Base-by-base conservation (phyloP, 306 rosid species). In the Glycine latifolia region DNA sequence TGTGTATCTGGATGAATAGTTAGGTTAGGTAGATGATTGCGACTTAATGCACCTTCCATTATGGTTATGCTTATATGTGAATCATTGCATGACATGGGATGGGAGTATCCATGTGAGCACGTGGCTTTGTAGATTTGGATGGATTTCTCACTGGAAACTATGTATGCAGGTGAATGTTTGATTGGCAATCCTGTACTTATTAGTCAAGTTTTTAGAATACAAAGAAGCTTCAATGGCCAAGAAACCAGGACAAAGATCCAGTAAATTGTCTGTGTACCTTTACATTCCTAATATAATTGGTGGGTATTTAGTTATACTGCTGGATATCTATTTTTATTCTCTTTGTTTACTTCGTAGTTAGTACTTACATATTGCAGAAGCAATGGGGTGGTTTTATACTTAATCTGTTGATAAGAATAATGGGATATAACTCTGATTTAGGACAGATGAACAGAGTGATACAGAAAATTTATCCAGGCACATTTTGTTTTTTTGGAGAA, bases 271-370 rank as follows among this genome's bases (percentile, higher is more conserved):
- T 0, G 97, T 92, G 77, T 94, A 92, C 87, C 97, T 94, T 67
- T 94, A 94, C 80, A 71, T 94, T 79, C 97, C 98, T 59, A 94
- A 94, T 82, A 90, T 94, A 56, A 92, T 94, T 77, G 98, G 98
- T 94, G 83, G 87, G 98, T 84, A 61, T 67, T 84, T 55, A 66
- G 76, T 62, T 81, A 13, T 83, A n/a, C 47, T 82, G 67, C 11
- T 76, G 7, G 58, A 85, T 67, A 13, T 70, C 43, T 70, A 10
- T 26, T 67, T 88, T 73, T 74, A n/a, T 50, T 79, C 49, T 79
- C 55, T 75, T 13, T 82, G 62, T 59, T 41, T 78, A 17, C 33
- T 56, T 43, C 1, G 47, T 78, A 17, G 17, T 56, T 43, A 7
- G 47, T 43, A 43, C 9, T 43, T 82, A 5, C 56, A 20, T 68